Evolutionary conservation across 495 filamentous ascomycete species (phyloP).

Genomic region (Penicillium tannophilum): DNA sequence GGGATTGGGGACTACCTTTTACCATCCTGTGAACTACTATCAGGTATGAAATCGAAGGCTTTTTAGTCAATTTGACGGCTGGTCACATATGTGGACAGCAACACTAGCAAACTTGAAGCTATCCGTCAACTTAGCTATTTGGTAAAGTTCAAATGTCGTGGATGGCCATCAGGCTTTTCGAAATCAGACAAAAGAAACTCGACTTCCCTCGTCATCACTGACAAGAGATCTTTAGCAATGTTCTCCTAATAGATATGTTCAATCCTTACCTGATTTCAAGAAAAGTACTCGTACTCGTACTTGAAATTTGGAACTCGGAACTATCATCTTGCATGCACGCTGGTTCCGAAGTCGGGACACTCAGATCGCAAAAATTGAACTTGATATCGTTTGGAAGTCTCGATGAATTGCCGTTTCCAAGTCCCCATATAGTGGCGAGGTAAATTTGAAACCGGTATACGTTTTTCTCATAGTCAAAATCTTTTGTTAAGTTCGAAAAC

Average conservation of each 20-base stretch:
- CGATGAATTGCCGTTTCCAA: slow-evolving; percentile 5
- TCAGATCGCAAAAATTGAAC: slow-evolving; percentile 7
- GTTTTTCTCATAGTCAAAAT: slow-evolving; percentile 3
- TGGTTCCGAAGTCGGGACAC: slow-evolving; percentile 7
- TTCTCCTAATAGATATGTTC: slow-evolving; percentile 7
- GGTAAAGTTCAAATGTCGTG: slow-evolving; percentile 3
- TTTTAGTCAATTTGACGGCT: slow-evolving; percentile 3
- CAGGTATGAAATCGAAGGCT: slow-evolving; percentile 4
- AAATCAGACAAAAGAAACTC: slow-evolving; percentile 5
- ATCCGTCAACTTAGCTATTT: slow-evolving; percentile 6
- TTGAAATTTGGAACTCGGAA: slow-evolving; percentile 6
- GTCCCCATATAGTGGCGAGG: slow-evolving; percentile 8
- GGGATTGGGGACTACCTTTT: slow-evolving; percentile 1
- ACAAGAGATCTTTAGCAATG: slow-evolving; percentile 7
- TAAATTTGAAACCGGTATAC: slow-evolving; percentile 7
- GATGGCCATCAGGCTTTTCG: slow-evolving; percentile 3
- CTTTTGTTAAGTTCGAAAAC: slow-evolving; percentile 8
- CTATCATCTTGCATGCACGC: slow-evolving; percentile 8
- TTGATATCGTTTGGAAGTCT: slow-evolving; percentile 5
- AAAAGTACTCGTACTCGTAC: slow-evolving; percentile 5
- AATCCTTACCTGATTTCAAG: slow-evolving; percentile 7
- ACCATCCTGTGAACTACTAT: slow-evolving; percentile 1
- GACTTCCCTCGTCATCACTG: slow-evolving; percentile 5
- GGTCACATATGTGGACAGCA: slow-evolving; percentile 1
- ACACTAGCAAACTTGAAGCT: slow-evolving; percentile 7